Conservation (phyloP, 106 monocot species). For the Ottelia alismoides region DNA sequence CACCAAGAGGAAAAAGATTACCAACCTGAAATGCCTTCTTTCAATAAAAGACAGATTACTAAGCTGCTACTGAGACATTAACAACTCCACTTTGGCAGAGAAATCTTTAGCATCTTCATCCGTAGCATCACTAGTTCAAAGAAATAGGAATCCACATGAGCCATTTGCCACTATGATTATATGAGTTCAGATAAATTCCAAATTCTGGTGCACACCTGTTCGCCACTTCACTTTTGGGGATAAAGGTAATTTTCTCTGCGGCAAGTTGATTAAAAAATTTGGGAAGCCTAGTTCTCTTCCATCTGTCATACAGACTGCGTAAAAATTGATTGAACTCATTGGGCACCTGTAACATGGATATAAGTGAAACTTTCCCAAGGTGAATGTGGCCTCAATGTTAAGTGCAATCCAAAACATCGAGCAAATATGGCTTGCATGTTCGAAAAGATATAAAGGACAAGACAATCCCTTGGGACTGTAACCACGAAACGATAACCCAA, state of each 20-base stretch:
- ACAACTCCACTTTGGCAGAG: conserved; percentile 32
- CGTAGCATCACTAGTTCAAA: conserved; percentile 51
- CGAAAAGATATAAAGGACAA: no score
- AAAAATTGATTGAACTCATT: conserved; percentile 64
- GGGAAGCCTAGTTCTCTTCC: conserved; percentile 38
- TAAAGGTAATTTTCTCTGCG: conserved; percentile 51
- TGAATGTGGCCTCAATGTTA: no score
- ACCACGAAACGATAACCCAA: no score
- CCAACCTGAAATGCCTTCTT: no score
- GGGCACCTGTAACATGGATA: conserved; percentile 43
- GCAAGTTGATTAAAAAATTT: conserved; percentile 47
- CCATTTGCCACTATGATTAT: background rate
- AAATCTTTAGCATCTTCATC: conserved; percentile 56
- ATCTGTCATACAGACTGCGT: conserved; percentile 31
- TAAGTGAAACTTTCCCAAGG: no score
- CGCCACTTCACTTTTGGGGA: conserved; percentile 66
- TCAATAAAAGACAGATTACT: no score
- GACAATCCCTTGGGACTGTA: no score
- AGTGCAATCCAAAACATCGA: no score
- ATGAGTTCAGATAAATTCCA: background rate
- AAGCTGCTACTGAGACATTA: conserved; percentile 29
- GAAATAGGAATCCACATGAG: conserved; percentile 1
- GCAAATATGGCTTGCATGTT: no score
- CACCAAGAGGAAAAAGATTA: no score
- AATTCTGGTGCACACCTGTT: conserved; percentile 46